Conservation (phyloP, 2,329 filamentous ascomycete genomes). For the Cladophialophora immunda region DNA sequence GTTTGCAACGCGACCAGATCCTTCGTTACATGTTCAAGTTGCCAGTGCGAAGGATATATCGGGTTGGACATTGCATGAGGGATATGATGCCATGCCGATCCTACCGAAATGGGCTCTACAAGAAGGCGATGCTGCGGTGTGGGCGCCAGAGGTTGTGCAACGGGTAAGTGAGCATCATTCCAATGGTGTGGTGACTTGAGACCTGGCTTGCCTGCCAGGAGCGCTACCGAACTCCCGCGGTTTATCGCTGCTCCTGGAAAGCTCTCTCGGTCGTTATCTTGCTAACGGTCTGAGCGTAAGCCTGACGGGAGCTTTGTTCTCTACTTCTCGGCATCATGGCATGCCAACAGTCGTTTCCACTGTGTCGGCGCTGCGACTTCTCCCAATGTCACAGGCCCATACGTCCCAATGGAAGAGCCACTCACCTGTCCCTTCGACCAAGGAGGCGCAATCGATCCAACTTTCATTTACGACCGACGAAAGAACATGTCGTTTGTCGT, state of each 20-base stretch:
- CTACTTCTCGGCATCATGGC: slow-evolving; percentile 60
- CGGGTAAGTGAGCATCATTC: slow-evolving; percentile 41
- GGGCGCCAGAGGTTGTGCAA: slow-evolving; percentile 66
- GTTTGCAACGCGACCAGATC: slow-evolving; percentile 59
- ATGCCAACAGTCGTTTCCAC: slow-evolving; percentile 52
- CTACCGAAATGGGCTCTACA: slow-evolving; percentile 60
- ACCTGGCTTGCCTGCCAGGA: background rate
- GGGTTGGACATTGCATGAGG: slow-evolving; percentile 57
- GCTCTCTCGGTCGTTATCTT: background rate
- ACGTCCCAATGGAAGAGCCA: slow-evolving; percentile 50
- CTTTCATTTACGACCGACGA: slow-evolving; percentile 62
- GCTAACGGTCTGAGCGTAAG: slow-evolving; percentile 6
- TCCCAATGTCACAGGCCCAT: slow-evolving; percentile 58
- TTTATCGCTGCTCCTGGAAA: background rate
- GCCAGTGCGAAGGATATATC: slow-evolving; percentile 57
- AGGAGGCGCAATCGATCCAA: slow-evolving; percentile 68
- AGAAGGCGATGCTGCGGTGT: slow-evolving; percentile 48
- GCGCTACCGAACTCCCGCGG: background rate
- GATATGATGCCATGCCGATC: slow-evolving; percentile 62
- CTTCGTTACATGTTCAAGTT: slow-evolving; percentile 61
- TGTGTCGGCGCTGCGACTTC: slow-evolving; percentile 65
- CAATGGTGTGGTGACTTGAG: background rate
- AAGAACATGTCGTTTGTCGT: slow-evolving; percentile 47
- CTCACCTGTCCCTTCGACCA: slow-evolving; percentile 59
- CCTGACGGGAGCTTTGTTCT: slow-evolving; percentile 60